Base-by-base conservation (phyloP, 441 rosid genomes). In the Croton laevigatus region DNA sequence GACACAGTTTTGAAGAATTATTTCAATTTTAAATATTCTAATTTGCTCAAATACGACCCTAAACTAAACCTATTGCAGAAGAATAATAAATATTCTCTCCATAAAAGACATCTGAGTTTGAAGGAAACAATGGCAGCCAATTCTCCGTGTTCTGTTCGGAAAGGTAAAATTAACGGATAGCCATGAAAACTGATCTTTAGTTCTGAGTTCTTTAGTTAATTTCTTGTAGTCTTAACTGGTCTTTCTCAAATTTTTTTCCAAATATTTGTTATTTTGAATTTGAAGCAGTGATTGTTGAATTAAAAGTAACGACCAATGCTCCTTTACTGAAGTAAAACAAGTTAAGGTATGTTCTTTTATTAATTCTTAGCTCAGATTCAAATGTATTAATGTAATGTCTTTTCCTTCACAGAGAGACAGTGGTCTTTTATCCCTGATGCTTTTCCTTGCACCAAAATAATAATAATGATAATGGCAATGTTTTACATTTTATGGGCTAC, bases 251-350 rank as follows among this genome's bases (percentile, higher is more conserved):
- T 38, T 38, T 6, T 6, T 38, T 38, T 38, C 14, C 9, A 5
- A 10, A 37, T 49, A 19, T 53, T 38, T 27, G 63, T 38, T 38
- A 0, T 22, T 46, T 65, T 65, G 36, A 3, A 38, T 71, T 42
- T 72, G 73, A 73, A 79, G 74, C 78, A 89, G 98, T 94, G 79
- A 94, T 94, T 73, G 87, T 94, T 79, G 94, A 89, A 78, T 78
- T 92, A 69, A 85, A 92, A 84, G 97, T 96, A 73, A 87, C 99
- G 0, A 97, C 94, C 8, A 93, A 87, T 77, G 97, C 98, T 78
- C 96, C 94, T 42, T 89, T 94, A 68, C 88, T 94, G 74, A 90
- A 87, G 80, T 93, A 92, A 79, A 80, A 87, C 71, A 94, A 94
- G 74, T 94, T 92, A 94, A 89, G 97, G 98, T 87, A 61, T 8